Evolutionary conservation across 2,329 filamentous ascomycete genomes (phyloP), one percentile per base, ranked within the genome.

Genomic region (Bipolaris gigantea): DNA sequence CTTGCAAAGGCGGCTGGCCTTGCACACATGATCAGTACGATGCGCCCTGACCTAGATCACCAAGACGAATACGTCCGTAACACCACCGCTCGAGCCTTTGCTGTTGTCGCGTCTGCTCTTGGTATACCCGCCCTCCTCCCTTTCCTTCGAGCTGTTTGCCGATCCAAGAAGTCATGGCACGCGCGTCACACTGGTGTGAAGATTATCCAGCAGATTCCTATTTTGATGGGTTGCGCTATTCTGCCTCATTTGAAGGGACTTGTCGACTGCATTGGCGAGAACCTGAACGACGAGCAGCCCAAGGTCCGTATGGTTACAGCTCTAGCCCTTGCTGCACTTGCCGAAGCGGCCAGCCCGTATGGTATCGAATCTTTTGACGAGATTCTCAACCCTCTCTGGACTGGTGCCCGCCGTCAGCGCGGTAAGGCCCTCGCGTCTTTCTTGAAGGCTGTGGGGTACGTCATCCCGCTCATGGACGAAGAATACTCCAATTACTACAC

Each of bases 401-500:
- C 91, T 5, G 94, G 94, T 55, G 93, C 92, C 25, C 86, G 93
- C 60, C 97, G 97, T 77, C 94, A 99, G 77, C 87, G 94, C 70
- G 94, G 94, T 59, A 99, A 99, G 75, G 92, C 93, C 66, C 82
- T 99, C 40, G 93, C 94, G 21, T 93, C 92, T 13, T 99, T 97
- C 76, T 81, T 99, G 57, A 99, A 99, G 78, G 94, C 94, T 42
- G 93, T 99, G 39, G 94, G 94, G 23, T 97, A 94, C 74, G 96
- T 99, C 70, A 97, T 99, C 59, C 94, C 94, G 4, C 84, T 99
- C 48, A 99, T 99, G 94, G 94, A 99, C 77, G 94, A 99, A 76
- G 94, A 99, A 72, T 97, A 97, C 74, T 93, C 94, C 76, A 97
- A 97, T 73, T 99, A 99, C 78, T 99, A 99, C 71, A 97, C 94